A percentile compares a stretch with the other conserved stretches of the same genome.
Evolutionary conservation across 2,329 filamentous ascomycete species (phyloP).

Genomic region (Septoria linicola): DNA sequence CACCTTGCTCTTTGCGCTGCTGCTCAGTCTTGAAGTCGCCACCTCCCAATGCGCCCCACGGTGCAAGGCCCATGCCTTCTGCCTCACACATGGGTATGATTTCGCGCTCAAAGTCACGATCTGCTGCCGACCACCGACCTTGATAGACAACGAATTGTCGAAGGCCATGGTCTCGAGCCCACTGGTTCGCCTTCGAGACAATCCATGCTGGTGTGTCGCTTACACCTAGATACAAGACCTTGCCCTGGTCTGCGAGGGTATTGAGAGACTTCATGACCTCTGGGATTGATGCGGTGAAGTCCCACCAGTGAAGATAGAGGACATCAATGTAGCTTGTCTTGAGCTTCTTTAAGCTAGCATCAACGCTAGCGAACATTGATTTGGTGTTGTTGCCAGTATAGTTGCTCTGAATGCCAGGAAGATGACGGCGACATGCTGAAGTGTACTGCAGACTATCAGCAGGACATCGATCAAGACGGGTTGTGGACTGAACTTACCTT

Average conservation of each 20-base stretch:
- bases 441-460: conserved; percentile 27
- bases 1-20: conserved; percentile 16
- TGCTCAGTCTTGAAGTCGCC: conserved; percentile 47
- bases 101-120: conserved; percentile 53
- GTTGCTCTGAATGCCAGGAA: conserved; percentile 47
- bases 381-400: conserved; percentile 61
- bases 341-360: conserved; percentile 48
- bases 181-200: conserved; percentile 29
- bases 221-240: conserved; percentile 63
- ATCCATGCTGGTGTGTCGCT: conserved; percentile 68
- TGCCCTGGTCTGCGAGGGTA: conserved; percentile 57
- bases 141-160: conserved; percentile 69
- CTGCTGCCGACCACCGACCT: conserved; percentile 52
- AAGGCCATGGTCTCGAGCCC: conserved; percentile 67
- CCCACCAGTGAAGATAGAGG: conserved; percentile 37
- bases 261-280: conserved; percentile 70
- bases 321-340: conserved; percentile 69
- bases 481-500: conserved; percentile 21
- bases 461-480: too few species aligned
- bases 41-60: conserved; percentile 49
- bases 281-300: conserved; percentile 48
- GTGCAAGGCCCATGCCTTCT: conserved; percentile 59
- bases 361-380: conserved; percentile 54
- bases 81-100: conserved; percentile 62
- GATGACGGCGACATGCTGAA: conserved; percentile 28